Conservation (phyloP, 2,329 filamentous ascomycete genomes). For the Rutstroemia sp. region DNA sequence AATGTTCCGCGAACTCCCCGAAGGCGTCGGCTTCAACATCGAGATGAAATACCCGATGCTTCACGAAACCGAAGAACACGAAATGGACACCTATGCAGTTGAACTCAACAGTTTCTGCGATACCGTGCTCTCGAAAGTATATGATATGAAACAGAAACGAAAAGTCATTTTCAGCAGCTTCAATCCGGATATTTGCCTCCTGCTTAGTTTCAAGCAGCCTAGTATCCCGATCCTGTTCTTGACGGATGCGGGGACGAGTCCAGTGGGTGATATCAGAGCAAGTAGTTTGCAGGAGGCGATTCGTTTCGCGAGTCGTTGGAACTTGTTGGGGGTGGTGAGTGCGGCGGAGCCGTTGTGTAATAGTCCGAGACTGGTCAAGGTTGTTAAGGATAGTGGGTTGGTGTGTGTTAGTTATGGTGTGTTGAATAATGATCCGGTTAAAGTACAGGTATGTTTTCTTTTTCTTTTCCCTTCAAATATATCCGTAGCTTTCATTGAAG, state of each 20-base stretch:
- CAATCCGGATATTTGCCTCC: conserved; percentile 92
- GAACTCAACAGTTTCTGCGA: conserved; percentile 97
- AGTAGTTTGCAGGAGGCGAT: conserved; percentile 92
- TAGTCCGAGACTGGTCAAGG: conserved; percentile 79
- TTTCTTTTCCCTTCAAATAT: too few species aligned
- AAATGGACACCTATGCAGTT: conserved; percentile 94
- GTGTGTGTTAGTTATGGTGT: conserved; percentile 94
- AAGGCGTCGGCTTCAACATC: conserved; percentile 89
- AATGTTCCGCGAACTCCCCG: conserved; percentile 77
- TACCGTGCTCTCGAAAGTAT: conserved; percentile 83
- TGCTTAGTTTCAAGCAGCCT: conserved; percentile 93
- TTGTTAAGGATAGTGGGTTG: conserved; percentile 88
- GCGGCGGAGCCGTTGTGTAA: conserved; percentile 84
- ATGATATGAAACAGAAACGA: conserved; percentile 72
- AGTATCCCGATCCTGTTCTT: conserved; percentile 94
- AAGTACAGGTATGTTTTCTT: conserved; percentile 66
- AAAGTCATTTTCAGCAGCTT: conserved; percentile 97
- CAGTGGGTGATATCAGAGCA: conserved; percentile 82
- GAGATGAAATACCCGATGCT: conserved; percentile 99
- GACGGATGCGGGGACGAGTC: conserved; percentile 74
- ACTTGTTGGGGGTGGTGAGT: conserved; percentile 82
- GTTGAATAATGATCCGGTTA: conserved; percentile 77
- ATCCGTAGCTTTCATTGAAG: too few species aligned
- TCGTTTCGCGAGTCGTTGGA: conserved; percentile 91
- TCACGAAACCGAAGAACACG: conserved; percentile 86